Conservation (phyloP, 306 rosid genomes). For the Cicer judaicum region DNA sequence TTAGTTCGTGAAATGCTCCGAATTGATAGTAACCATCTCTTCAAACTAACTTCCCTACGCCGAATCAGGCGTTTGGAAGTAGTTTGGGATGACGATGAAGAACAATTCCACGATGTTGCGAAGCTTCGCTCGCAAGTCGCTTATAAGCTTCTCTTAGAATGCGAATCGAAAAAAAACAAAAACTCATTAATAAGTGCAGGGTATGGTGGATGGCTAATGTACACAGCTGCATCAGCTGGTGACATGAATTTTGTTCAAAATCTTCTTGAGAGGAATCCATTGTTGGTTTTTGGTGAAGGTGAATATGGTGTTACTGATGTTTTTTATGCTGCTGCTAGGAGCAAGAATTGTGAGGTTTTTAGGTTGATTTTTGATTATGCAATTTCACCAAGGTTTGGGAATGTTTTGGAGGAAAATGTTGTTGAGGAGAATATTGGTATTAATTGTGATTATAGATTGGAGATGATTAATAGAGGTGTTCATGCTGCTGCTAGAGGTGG, state of each 20-base stretch:
- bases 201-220: slow-evolving; percentile 97
- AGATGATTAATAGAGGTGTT: slow-evolving; percentile 84
- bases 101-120: slow-evolving; percentile 74
- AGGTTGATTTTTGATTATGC: slow-evolving; percentile 64
- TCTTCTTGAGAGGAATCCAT: slow-evolving; percentile 52
- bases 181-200: slow-evolving; percentile 81
- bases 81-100: slow-evolving; percentile 97
- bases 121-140: slow-evolving; percentile 77
- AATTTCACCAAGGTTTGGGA: slow-evolving; percentile 69
- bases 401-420: slow-evolving; percentile 60
- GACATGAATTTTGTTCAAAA: slow-evolving; percentile 62
- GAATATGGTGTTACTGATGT: slow-evolving; percentile 54
- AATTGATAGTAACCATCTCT: slow-evolving; percentile 84
- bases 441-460: slow-evolving; percentile 81
- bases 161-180: slow-evolving; percentile 67
- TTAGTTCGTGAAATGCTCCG: slow-evolving; percentile 83
- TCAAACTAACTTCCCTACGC: slow-evolving; percentile 91
- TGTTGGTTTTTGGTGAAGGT: slow-evolving; percentile 53
- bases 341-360: slow-evolving; percentile 52
- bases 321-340: slow-evolving; percentile 53
- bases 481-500: slow-evolving; percentile 99
- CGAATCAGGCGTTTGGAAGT: slow-evolving; percentile 88
- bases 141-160: slow-evolving; percentile 66
- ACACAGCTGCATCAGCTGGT: slow-evolving; percentile 98
- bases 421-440: slow-evolving; percentile 56